A percentile compares a stretch with the other conserved stretches of the same genome.
Conservation (phyloP, 2,329 filamentous ascomycete species). For the Cordyceps farinosa region DNA sequence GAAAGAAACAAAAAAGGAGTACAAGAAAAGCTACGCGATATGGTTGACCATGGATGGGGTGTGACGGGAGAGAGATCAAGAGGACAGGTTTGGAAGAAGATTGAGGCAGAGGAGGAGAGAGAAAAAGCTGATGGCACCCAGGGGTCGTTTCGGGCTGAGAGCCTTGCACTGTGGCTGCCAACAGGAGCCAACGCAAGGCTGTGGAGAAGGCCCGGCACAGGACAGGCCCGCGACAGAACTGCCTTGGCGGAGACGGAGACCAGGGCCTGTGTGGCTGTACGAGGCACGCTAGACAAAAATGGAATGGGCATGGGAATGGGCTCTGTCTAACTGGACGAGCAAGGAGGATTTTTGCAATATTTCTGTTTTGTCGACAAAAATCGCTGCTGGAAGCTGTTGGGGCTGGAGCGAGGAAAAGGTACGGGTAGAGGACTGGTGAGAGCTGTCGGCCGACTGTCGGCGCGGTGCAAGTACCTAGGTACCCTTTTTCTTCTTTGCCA, state of each 20-base stretch:
- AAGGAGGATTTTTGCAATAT: neutral
- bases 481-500: neutral
- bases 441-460: neutral
- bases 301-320: neutral
- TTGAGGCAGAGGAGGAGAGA: neutral
- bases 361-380: too few relatives aligned
- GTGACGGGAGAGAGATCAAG: neutral
- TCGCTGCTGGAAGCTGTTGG: too few relatives aligned
- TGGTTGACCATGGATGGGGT: neutral
- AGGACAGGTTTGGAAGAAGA: neutral
- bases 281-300: neutral
- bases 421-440: neutral
- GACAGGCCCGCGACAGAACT: neutral
- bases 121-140: neutral
- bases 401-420: neutral
- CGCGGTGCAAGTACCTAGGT: neutral
- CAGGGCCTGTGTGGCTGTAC: constrained; percentile 1
- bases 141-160: constrained; percentile 2
- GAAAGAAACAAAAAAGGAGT: neutral
- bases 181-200: neutral
- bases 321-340: neutral
- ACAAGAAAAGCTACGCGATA: neutral
- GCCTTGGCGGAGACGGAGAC: neutral
- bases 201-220: neutral
- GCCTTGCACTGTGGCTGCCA: neutral